Conservation (phyloP, 208 protist genomes). For the Leishmania martiniquensis region DNA sequence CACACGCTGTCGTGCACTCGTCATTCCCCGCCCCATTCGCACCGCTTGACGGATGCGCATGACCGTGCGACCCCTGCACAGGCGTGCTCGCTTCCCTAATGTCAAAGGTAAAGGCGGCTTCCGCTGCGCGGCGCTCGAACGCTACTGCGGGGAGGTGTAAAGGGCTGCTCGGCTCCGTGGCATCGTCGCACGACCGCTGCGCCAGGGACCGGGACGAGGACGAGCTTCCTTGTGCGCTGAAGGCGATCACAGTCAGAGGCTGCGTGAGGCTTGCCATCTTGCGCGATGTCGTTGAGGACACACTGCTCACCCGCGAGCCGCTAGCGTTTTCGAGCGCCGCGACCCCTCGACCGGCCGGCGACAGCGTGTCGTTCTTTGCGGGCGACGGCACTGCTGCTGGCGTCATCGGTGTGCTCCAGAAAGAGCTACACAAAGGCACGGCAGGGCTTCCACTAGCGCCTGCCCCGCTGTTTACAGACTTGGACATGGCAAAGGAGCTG, state of each 20-base stretch:
- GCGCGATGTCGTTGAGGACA: not conserved
- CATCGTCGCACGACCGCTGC: not conserved
- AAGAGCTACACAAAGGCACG: not conserved
- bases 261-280: not conserved
- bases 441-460: not conserved
- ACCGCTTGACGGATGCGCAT: not conserved
- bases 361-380: not conserved
- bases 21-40: not conserved
- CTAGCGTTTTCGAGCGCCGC: not conserved
- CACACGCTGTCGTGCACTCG: not conserved
- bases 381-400: not conserved
- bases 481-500: constrained; percentile 20
- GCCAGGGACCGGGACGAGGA: not conserved
- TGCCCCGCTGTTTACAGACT: not conserved
- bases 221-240: not conserved
- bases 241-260: not conserved
- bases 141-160: constrained; percentile 30
- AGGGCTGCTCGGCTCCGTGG: constrained; percentile 10
- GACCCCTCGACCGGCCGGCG: not conserved
- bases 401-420: not conserved
- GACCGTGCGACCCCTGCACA: not conserved
- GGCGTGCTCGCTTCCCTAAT: constrained; percentile 13
- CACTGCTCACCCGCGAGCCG: not conserved
- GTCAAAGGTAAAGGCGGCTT: constrained; percentile 18
- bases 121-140: constrained; percentile 18